Conservation (phyloP, 495 filamentous ascomycete species). For the Paragyromitra xinjiangensis region DNA sequence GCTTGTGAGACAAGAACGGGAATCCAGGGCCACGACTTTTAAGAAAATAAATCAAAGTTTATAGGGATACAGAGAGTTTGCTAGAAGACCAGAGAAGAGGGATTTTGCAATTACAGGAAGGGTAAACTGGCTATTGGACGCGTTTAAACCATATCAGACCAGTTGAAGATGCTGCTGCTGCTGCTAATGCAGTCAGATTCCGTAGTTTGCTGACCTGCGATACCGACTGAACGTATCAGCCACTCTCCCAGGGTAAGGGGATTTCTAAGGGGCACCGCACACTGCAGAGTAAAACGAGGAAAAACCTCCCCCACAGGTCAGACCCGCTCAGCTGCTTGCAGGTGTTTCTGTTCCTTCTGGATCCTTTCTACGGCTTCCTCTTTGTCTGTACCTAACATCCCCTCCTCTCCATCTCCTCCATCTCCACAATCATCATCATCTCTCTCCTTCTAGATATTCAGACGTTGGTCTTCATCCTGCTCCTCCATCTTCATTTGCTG, state of each 20-base stretch:
- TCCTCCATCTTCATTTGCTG: background rate
- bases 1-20: background rate
- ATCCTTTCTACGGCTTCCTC: background rate
- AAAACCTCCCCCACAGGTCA: conserved; percentile 2
- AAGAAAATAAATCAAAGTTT: background rate
- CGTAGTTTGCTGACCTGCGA: background rate
- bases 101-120: conserved; percentile 2
- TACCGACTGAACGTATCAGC: conserved; percentile 14
- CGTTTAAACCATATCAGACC: conserved; percentile 4
- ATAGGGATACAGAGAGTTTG: background rate
- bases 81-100: conserved; percentile 15
- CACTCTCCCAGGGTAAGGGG: conserved; percentile 39
- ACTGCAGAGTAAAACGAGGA: background rate
- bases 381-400: conserved; percentile 18
- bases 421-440: conserved; percentile 16
- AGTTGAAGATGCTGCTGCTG: conserved; percentile 13
- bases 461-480: background rate
- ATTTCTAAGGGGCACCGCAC: background rate
- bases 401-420: background rate
- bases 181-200: conserved; percentile 34
- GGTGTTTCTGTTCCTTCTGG: conserved; percentile 25
- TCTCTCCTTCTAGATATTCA: conserved; percentile 17
- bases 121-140: background rate
- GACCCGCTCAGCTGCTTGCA: conserved; percentile 20
- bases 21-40: background rate